phyloP scores from a whole-genome alignment of 2,329 filamentous ascomycete genomes.

The Botryotinia globosa region DNA sequence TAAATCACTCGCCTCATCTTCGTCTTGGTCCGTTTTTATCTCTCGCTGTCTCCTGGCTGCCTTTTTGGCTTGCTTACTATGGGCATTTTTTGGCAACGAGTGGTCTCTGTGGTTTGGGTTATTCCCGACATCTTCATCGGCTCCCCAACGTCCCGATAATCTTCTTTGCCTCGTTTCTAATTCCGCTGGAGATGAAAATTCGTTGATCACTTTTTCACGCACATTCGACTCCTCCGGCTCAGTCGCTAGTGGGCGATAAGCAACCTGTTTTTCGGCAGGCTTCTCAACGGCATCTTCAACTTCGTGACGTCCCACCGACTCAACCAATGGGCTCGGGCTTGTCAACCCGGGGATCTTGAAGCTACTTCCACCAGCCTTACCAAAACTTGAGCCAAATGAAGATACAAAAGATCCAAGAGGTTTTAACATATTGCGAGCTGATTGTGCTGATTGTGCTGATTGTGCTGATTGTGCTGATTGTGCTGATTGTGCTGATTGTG shows the following conservation, averaged over 20 bases:
- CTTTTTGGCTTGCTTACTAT: constrained; percentile 33
- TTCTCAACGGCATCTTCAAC: neutral
- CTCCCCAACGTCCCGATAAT: constrained; percentile 17
- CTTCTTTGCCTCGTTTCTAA: neutral
- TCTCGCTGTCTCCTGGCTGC: constrained; percentile 35
- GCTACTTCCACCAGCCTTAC: neutral
- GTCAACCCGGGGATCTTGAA: constrained; percentile 2
- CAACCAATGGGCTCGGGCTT: neutral
- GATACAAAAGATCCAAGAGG: neutral
- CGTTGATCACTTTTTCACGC: neutral
- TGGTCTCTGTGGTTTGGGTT: constrained; percentile 12
- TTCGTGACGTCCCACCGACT: neutral
- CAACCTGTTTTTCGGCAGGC: neutral
- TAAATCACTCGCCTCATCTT: constrained; percentile 35
- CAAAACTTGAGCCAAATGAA: neutral
- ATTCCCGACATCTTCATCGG: neutral
- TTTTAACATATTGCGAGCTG: neutral
- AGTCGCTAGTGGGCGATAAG: neutral
- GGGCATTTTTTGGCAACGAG: constrained; percentile 23
- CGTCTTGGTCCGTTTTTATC: constrained; percentile 31
- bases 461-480: neutral
- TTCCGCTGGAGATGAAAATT: neutral
- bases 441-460: neutral
- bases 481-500: neutral
- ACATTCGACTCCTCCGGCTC: neutral